Percentiles rank a stretch among this genome's conserved stretches.
Evolutionary conservation across 441 rosid species (phyloP).

Genomic region (Brassica balearica): DNA sequence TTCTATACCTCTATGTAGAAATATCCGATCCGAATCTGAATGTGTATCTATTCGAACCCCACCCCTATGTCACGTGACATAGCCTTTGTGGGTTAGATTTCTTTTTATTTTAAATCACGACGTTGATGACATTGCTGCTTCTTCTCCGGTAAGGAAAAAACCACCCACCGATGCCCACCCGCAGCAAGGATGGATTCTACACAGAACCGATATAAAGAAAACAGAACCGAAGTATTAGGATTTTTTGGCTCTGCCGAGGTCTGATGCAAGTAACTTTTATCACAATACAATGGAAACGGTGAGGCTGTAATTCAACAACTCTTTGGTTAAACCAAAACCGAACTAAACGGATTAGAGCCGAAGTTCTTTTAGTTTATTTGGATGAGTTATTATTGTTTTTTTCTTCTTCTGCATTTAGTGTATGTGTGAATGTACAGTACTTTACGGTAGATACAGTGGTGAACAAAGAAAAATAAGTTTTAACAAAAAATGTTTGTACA

Average conservation of each 20-base stretch:
- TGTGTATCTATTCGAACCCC: too few relatives aligned
- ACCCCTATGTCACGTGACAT: too few relatives aligned
- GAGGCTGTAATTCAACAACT: not conserved
- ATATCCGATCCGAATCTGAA: too few relatives aligned
- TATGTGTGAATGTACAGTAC: not conserved
- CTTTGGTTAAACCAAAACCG: not conserved
- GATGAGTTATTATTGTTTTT: not conserved
- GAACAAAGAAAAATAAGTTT: not conserved
- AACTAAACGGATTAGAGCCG: not conserved
- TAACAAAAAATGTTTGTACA: not conserved
- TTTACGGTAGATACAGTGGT: slow-evolving; percentile 9
- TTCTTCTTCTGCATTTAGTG: not conserved
- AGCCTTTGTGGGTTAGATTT: too few relatives aligned
- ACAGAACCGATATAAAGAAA: too few relatives aligned
- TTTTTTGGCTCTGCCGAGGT: not conserved
- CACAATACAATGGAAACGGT: not conserved
- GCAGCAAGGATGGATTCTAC: too few relatives aligned
- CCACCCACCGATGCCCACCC: too few relatives aligned
- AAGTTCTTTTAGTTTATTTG: not conserved
- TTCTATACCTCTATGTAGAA: too few relatives aligned
- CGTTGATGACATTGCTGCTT: too few relatives aligned
- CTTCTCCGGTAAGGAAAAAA: too few relatives aligned
- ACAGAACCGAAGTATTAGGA: too few relatives aligned
- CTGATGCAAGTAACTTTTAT: not conserved
- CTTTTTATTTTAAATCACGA: too few relatives aligned